Base-by-base conservation (phyloP, 2,329 filamentous ascomycete genomes). In the Talaromyces pinophilus region DNA sequence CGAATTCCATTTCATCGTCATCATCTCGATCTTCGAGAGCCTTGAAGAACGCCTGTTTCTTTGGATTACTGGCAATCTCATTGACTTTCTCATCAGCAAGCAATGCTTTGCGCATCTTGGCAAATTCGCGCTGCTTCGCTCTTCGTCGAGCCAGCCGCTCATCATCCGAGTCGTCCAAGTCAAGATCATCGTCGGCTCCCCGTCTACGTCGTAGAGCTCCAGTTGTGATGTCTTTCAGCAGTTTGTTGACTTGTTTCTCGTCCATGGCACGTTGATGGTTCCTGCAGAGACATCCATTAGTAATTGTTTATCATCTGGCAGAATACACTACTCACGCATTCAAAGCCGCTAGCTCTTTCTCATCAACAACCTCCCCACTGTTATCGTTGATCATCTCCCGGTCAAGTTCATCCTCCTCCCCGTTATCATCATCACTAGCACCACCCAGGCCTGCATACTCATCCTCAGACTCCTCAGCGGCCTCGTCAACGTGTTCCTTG, bases 391-490 rank as follows among this genome's bases (percentile, higher is more conserved):
- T 97, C 87, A 99, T 96, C 69, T 92, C 89, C 71, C 90, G 87
- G 69, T 95, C 87, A 66, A 91, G 88, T 42, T 90, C 90, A 67
- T 92, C 87, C 67, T 93, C 91, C 64, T 89, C 90, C 52, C 86
- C 90, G 54, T 88, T 89, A 70, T 94, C 92, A 71, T 98, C 94
- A 67, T 94, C 93, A 77, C 93, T 94, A 11, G 84, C 90, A 69
- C 95, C 95, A 71, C 95, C 95, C 10, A 99, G 84, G 4, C 95
- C 95, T 46, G 93, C 94, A 76, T 98, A 99, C 78, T 99, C 95
- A 76, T 99, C 95, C 75, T 99, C 96, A 0, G 95, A 99, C 79
- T 99, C 95, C 72, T 97, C 92, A 68, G 95, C 94, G 75, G 96
- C 93, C 71, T 97, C 95, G 70, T 98, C 87, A 44, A 99, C 85